These are phyloP conservation scores for Eucalyptus marginata DNA, from an alignment of 345 rosid species.

Conservation along the genomic window DNA sequence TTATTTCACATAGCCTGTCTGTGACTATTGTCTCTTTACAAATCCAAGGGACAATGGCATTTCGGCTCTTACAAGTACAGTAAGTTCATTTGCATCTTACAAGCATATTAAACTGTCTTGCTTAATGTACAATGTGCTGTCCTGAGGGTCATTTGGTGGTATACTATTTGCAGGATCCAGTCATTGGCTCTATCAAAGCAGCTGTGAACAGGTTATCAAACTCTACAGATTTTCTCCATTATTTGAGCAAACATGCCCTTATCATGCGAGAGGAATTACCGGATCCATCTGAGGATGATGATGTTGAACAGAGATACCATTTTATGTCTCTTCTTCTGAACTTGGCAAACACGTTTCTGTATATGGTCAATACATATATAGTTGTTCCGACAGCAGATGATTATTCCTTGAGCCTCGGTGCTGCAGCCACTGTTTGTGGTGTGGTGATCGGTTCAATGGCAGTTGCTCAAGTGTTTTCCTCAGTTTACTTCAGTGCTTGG, in stretches of 20 bases:
- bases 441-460: conserved; percentile 96
- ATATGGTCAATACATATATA: conserved; percentile 91
- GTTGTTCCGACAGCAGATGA: conserved; percentile 97
- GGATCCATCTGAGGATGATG: conserved; percentile 51
- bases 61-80: neutral
- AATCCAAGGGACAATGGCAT: neutral
- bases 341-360: conserved; percentile 75
- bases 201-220: conserved; percentile 81
- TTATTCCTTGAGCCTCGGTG: conserved; percentile 82
- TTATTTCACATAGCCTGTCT: neutral
- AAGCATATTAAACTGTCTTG: neutral
- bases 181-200: conserved; percentile 63
- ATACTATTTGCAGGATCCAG: conserved; percentile 54
- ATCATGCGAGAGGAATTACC: conserved; percentile 91
- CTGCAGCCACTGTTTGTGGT: conserved; percentile 98
- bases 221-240: conserved; percentile 77
- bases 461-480: conserved; percentile 89
- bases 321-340: conserved; percentile 80
- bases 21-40: neutral
- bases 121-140: neutral
- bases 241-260: conserved; percentile 91
- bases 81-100: neutral
- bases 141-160: neutral
- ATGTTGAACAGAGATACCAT: conserved; percentile 70
- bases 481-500: conserved; percentile 96